Conservation (phyloP, 129 eudicot species). For the Ambrosia artemisiifolia region DNA sequence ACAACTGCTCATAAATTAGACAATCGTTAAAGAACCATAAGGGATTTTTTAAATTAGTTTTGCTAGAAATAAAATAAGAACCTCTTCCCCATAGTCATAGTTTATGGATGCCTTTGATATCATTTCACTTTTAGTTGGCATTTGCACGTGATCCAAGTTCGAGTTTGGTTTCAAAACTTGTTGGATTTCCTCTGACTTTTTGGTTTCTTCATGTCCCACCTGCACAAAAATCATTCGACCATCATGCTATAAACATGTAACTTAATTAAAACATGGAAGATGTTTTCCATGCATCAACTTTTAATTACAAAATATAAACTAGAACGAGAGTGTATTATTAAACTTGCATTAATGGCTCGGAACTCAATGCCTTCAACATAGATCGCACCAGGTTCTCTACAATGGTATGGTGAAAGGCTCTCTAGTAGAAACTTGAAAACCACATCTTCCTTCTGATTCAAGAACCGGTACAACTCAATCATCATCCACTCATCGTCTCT, state of each 20-base stretch:
- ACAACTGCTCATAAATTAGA: not conserved
- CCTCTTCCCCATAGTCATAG: not conserved
- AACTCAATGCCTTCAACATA: constrained; percentile 27
- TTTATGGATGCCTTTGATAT: not conserved
- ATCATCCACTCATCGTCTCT: constrained; percentile 25
- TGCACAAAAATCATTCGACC: not conserved
- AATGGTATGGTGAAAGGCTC: constrained; percentile 6
- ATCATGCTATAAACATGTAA: not conserved
- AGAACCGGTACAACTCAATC: too few species aligned
- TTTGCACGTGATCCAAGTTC: not conserved
- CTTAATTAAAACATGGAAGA: not conserved
- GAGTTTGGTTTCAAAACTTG: not conserved
- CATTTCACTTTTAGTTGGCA: not conserved
- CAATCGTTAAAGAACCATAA: not conserved
- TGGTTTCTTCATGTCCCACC: not conserved
- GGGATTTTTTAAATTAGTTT: not conserved
- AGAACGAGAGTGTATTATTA: not conserved
- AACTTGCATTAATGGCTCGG: constrained; percentile 17
- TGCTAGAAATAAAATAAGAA: not conserved
- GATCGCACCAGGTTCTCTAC: not conserved
- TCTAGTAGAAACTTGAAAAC: constrained; percentile 11
- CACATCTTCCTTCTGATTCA: not conserved
- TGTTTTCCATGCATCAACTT: not conserved
- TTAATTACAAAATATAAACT: not conserved
- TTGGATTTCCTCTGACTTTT: not conserved